Evolutionary conservation across 164 flowering plant species (phyloP).

Genomic region (Tetracentron sinense): DNA sequence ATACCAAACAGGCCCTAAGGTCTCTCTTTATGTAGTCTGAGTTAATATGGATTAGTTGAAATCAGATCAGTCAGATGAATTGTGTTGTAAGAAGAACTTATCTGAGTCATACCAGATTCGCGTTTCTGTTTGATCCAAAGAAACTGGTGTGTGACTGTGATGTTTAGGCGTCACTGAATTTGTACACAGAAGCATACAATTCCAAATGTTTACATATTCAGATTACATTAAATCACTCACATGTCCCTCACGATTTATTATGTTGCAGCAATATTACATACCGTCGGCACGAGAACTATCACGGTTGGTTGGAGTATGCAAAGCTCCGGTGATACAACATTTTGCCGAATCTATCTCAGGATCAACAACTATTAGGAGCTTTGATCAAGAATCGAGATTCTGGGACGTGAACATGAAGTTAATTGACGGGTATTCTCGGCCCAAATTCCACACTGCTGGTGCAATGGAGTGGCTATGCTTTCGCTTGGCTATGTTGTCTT

Average conservation of each 20-base stretch:
- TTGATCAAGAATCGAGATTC: conserved; percentile 60
- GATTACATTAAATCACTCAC: no score
- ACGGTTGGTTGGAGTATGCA: conserved; percentile 61
- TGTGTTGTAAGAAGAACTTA: no score
- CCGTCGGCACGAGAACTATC: conserved; percentile 70
- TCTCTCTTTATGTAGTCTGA: not conserved
- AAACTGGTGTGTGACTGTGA: no score
- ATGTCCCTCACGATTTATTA: conserved; percentile 40
- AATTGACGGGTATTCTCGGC: conserved; percentile 51
- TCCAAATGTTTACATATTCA: conserved; percentile 53
- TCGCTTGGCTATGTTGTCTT: conserved; percentile 61
- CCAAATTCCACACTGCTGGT: conserved; percentile 53
- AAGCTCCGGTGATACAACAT: conserved; percentile 79
- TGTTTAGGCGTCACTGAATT: no score
- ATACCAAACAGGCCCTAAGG: no score
- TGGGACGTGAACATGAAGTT: conserved; percentile 41
- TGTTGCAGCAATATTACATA: conserved; percentile 65
- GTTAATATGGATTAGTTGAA: not conserved
- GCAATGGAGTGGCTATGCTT: conserved; percentile 82
- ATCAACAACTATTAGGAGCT: conserved; percentile 70
- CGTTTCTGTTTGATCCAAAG: no score
- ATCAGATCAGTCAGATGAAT: not conserved
- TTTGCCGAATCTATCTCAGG: conserved; percentile 81
- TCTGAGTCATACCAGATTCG: no score
- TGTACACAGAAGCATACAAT: no score